Evolutionary conservation across 2,329 filamentous ascomycete genomes (phyloP), one percentile per base, ranked within the genome.

Genomic region (Penicillium vulpinum): DNA sequence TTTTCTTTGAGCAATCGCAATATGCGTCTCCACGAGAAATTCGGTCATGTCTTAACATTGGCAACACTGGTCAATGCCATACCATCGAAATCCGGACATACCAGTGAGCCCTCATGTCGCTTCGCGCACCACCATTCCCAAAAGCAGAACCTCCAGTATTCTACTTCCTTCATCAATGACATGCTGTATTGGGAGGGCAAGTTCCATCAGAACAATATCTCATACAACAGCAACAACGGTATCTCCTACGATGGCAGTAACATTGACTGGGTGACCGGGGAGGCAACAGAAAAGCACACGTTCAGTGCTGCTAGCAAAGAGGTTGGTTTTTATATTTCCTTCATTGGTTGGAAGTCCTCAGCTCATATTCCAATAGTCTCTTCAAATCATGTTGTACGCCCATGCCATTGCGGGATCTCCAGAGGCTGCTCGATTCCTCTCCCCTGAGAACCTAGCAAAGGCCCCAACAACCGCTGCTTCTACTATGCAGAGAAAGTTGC

Each of bases 111-210:
- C 3, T 53, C 53, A 8, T 59, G 57, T 40, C 57, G 57, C 18
- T 59, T 59, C 22, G 57, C 57, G 4, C 18, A 33, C 21, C 43
- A 56, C 18, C 50, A 59, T 39, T 48, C 53, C 10, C 47, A 56
- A 16, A 18, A 59, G 33, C 47, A 59, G 33, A 21, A 56, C 11
- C 31, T 59, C 5, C 22, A 22, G 4, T 28, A 59, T 18, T 48
- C 57, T 21, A 49, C 36, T 38, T 38, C 41, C 3, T 59, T 78
- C 28, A 65, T 71, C 26, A 70, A 67, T 60, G 70, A 77, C 47
- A 57, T 78, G 16, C 57, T 79, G 15, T 77, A 74, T 59, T 79
- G 76, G 76, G 77, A 80, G 57, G 77, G 75, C n/a, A 70, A 75
- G 24, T 78, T 79, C 33, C 76, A 78, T 50, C 73, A 75, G 47